Percentiles rank a stretch among this genome's conserved stretches.
Evolutionary conservation across 2,329 filamentous ascomycete species (phyloP).

Genomic region (Apiospora kogelbergensis): DNA sequence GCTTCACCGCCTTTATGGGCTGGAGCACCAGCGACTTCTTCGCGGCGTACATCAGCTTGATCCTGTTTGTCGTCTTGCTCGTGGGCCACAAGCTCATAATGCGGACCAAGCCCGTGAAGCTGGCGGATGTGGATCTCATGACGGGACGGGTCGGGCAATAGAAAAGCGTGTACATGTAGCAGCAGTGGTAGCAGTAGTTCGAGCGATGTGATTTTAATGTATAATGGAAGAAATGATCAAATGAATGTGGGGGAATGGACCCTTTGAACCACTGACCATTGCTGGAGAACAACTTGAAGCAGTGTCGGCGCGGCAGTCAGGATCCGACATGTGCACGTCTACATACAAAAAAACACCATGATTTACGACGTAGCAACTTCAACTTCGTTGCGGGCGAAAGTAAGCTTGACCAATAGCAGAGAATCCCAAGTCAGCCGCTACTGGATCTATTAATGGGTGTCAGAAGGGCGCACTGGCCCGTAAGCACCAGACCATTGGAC

Average conservation of each 20-base stretch:
- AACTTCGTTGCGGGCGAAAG: too few species aligned
- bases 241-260: too few species aligned
- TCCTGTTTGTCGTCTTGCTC: slow-evolving; percentile 61
- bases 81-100: slow-evolving; percentile 56
- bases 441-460: background rate
- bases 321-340: too few species aligned
- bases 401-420: too few species aligned
- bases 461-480: background rate
- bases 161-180: background rate
- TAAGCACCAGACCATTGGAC: background rate
- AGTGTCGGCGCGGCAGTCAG: too few species aligned
- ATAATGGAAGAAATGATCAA: background rate
- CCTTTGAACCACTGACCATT: too few species aligned
- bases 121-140: slow-evolving; percentile 29
- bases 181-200: too few species aligned
- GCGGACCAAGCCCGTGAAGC: slow-evolving; percentile 25
- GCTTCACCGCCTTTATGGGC: slow-evolving; percentile 66
- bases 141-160: slow-evolving; percentile 19
- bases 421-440: too few species aligned
- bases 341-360: too few species aligned
- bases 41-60: slow-evolving; percentile 62
- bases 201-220: background rate
- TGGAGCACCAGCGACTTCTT: slow-evolving; percentile 65
- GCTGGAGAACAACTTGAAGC: too few species aligned
- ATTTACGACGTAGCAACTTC: too few species aligned